Conservation (phyloP, 306 rosid genomes). For the Vigna trinervia region DNA sequence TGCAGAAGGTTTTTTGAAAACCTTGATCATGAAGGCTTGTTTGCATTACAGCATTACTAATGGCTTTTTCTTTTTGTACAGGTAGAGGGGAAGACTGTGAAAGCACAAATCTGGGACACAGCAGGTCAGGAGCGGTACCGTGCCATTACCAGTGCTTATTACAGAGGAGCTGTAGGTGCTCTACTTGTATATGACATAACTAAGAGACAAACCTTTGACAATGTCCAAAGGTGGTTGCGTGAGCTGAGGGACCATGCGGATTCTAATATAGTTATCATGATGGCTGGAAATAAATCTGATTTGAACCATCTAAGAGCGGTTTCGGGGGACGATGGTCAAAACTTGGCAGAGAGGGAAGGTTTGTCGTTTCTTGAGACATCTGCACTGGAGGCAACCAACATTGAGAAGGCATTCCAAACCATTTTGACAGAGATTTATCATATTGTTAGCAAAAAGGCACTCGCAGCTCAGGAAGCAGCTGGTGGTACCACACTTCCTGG, state of each 20-base stretch:
- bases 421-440: conserved; percentile 92
- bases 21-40: neutral
- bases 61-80: conserved; percentile 43
- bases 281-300: conserved; percentile 98
- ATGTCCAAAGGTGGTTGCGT: conserved; percentile 95
- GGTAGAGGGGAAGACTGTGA: conserved; percentile 98
- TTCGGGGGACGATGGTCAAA: conserved; percentile 85
- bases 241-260: conserved; percentile 98
- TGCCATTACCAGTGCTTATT: conserved; percentile 96
- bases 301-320: conserved; percentile 87
- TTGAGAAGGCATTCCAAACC: conserved; percentile 98
- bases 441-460: conserved; percentile 95
- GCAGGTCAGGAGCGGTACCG: conserved; percentile 99
- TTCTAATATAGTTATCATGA: conserved; percentile 95
- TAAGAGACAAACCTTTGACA: conserved; percentile 93
- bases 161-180: conserved; percentile 99
- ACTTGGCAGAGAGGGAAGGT: conserved; percentile 95
- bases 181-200: conserved; percentile 95
- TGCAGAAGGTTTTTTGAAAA: neutral
- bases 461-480: conserved; percentile 96
- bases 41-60: neutral
- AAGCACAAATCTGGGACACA: conserved; percentile 99
- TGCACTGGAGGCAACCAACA: conserved; percentile 91
- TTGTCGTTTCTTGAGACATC: conserved; percentile 98
- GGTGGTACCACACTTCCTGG: conserved; percentile 66